Base-by-base conservation (phyloP, 306 rosid genomes). In the Pterocarpus santalinus region DNA sequence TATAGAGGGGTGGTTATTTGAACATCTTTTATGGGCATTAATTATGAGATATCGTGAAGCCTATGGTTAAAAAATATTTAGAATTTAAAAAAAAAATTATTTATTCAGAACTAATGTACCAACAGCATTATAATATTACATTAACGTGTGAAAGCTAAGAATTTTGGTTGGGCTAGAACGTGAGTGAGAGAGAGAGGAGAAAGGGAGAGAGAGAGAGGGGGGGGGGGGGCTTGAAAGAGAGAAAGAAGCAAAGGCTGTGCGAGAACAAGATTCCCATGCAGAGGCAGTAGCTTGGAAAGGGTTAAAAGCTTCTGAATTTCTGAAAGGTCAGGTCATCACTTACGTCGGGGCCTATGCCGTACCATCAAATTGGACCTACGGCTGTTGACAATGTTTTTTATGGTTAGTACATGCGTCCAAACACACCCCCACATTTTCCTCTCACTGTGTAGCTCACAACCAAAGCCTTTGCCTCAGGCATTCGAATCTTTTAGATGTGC, bases 251-350 rank as follows among this genome's bases (percentile, higher is more conserved):
- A 43, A 43, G 47, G 8, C 47, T 43, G 47, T 64, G 64, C 39
- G n/a, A 77, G 22, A 36, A 22, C 0, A 67, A 78, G 82, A 78
- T 67, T 78, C 81, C 75, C 57, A 67, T 77, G 81, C 73, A 77
- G 56, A 52, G 9, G 53, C 36, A 38, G 41, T 62, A 32, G 49
- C 66, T 55, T 66, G 66, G 32, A 71, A 62, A 61, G 44, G 66
- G 78, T 52, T 80, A 69, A 80, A 80, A 63, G 49, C 12, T 11
- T 39, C 28, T 69, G 60, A 32, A 69, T 44, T 58, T 77, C 15
- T 53, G 76, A 56, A 52, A 72, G 65, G 73, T 69, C 67, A 63
- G 83, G 6, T 49, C 72, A 63, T 10, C 17, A 56, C 82, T 69
- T 41, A 68, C 68, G 38, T 57, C 51, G 61, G 63, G 78, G 72